Evolutionary conservation across 2,329 filamentous ascomycete species (phyloP).

Genomic region (Fusarium kyushuense): DNA sequence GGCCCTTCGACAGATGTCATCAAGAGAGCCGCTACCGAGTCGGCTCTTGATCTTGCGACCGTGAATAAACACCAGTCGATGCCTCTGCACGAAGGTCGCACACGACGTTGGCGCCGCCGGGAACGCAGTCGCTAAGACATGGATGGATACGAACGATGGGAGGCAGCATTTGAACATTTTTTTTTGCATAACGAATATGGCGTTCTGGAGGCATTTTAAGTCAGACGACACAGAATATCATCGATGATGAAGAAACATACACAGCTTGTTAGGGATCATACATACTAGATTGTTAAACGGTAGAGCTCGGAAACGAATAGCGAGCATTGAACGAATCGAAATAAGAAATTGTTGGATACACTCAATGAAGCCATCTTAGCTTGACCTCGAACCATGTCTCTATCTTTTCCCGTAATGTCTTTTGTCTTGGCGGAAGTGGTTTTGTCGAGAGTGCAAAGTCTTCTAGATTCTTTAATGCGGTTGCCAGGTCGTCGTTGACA

Average conservation of each 20-base stretch:
- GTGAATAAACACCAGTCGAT: conserved; percentile 30
- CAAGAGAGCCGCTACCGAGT: conserved; percentile 16
- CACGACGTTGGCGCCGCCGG: conserved; percentile 15
- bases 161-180: neutral
- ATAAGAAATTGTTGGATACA: neutral
- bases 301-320: conserved; percentile 3
- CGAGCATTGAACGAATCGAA: conserved; percentile 1
- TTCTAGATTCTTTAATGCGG: neutral
- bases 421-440: neutral
- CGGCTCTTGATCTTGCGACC: conserved; percentile 5
- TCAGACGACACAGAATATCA: neutral
- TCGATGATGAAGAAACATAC: conserved; percentile 11
- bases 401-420: neutral
- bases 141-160: neutral
- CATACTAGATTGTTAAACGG: conserved; percentile 15
- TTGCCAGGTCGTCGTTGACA: neutral
- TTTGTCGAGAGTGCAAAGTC: neutral
- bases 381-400: neutral
- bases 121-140: neutral
- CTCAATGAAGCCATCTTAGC: neutral
- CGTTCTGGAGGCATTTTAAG: conserved; percentile 6
- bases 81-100: conserved; percentile 22
- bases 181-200: conserved; percentile 1
- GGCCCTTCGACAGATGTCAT: conserved; percentile 15
- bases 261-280: conserved; percentile 4